A percentile compares a stretch with the other conserved stretches of the same genome.
Conservation (phyloP, 345 rosid species). For the Gossypium sturtianum region DNA sequence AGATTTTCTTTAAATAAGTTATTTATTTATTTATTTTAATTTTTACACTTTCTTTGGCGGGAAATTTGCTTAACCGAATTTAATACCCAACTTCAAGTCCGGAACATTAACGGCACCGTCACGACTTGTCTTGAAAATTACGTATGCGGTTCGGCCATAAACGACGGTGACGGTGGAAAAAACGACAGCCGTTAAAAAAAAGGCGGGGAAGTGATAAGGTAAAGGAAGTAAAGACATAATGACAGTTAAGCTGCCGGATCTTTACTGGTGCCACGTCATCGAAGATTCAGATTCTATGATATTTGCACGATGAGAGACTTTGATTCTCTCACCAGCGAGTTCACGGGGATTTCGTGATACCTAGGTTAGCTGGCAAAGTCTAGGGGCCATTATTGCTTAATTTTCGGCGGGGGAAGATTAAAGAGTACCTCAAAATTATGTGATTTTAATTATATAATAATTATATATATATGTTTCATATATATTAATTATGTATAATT, state of each 20-base stretch:
- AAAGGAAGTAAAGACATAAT: not conserved
- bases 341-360: not conserved
- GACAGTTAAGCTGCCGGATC: constrained; percentile 13
- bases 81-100: constrained; percentile 15
- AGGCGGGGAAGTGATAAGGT: not conserved
- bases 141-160: not conserved
- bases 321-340: not conserved
- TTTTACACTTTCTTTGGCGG: constrained; percentile 23
- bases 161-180: constrained; percentile 11
- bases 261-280: constrained; percentile 11
- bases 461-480: too few relatives aligned
- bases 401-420: not conserved
- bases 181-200: constrained; percentile 15
- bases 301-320: not conserved
- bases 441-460: too few relatives aligned
- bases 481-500: too few relatives aligned
- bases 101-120: not conserved
- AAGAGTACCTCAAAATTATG: not conserved
- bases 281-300: constrained; percentile 5
- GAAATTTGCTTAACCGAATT: constrained; percentile 21
- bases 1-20: not conserved
- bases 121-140: not conserved
- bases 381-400: too few relatives aligned
- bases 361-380: not conserved
- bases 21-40: too few relatives aligned